Conservation (phyloP, 169 alveolate genomes). For the Eimeria praecox region DNA sequence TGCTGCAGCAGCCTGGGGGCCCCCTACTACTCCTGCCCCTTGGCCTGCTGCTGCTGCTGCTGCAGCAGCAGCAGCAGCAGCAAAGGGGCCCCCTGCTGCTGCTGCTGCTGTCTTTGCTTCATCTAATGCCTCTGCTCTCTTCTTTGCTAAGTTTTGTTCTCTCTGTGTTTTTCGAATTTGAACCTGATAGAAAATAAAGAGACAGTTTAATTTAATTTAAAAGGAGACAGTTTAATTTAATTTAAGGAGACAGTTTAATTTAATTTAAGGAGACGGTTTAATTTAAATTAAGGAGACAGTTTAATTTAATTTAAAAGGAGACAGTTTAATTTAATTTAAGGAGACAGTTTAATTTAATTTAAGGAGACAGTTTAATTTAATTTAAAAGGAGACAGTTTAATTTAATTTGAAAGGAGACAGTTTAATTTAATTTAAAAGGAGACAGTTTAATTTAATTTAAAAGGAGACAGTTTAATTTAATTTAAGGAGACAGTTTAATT, state of each 20-base stretch:
- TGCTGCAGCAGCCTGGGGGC: not conserved
- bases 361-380: not conserved
- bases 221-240: not conserved
- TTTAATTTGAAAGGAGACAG: not conserved
- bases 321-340: not conserved
- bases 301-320: not conserved
- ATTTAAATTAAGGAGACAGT: too few relatives aligned
- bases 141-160: conserved; percentile 91
- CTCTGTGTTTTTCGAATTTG: conserved; percentile 94
- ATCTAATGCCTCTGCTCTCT: conserved; percentile 83
- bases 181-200: conserved; percentile 48
- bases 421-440: not conserved
- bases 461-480: not conserved
- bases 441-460: not conserved
- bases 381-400: not conserved
- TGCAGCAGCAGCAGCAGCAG: too few relatives aligned
- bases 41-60: not conserved
- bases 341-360: not conserved
- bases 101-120: conserved; percentile 18
- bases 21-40: not conserved
- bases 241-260: not conserved
- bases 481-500: too few relatives aligned
- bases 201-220: too few relatives aligned
- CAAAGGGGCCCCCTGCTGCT: conserved; percentile 1
- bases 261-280: too few relatives aligned